Percentiles rank a stretch among this genome's conserved stretches.
phyloP scores from a whole-genome alignment of 1,284 basidiomycete genomes.

The Xanthoconium separans region DNA sequence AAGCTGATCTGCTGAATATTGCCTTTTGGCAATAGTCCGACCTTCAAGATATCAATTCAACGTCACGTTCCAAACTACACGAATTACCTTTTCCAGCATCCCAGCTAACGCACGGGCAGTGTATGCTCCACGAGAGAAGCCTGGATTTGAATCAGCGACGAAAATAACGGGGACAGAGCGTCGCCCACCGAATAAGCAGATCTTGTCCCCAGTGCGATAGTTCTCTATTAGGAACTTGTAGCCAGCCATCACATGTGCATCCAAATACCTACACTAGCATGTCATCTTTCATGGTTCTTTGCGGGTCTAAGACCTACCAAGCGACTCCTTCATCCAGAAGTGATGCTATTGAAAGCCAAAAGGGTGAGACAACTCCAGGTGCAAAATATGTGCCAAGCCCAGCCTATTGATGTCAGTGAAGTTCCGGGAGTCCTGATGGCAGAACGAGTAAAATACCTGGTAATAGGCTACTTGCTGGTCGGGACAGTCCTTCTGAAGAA shows the following conservation, averaged over 20 bases:
- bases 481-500: constrained; percentile 57
- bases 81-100: constrained; percentile 47
- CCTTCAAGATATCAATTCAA: constrained; percentile 30
- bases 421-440: not conserved
- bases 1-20: constrained; percentile 63
- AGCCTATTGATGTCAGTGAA: constrained; percentile 38
- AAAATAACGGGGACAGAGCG: not conserved
- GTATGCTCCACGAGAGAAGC: constrained; percentile 77
- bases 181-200: constrained; percentile 59
- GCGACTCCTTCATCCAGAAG: constrained; percentile 58
- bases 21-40: constrained; percentile 58
- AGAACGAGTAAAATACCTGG: constrained; percentile 44
- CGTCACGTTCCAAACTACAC: not conserved
- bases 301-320: constrained; percentile 41
- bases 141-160: constrained; percentile 31
- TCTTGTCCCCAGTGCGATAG: constrained; percentile 54
- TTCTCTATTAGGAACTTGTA: constrained; percentile 72
- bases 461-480: constrained; percentile 66
- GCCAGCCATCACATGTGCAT: constrained; percentile 61
- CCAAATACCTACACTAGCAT: constrained; percentile 49
- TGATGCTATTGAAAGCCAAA: constrained; percentile 49
- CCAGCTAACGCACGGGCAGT: constrained; percentile 75
- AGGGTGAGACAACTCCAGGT: constrained; percentile 53
- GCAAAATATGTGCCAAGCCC: constrained; percentile 64
- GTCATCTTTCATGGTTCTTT: not conserved